Conservation (phyloP, 257 asterid species). For the Leptodermis oblonga region DNA sequence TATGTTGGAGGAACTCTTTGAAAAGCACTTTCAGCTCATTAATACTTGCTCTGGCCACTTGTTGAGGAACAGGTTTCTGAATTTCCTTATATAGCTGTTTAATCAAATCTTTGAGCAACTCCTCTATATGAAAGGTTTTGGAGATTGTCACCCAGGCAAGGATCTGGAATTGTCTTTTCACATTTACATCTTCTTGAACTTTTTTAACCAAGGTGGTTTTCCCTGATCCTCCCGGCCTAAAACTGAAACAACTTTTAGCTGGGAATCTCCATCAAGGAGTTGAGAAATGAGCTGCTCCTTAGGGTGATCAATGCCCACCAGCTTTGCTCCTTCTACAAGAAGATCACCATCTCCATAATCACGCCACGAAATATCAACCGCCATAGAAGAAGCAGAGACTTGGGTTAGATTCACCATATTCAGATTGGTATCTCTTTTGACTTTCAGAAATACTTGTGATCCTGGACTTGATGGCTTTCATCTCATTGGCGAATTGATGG, state of each 20-base stretch:
- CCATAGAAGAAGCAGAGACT: neutral
- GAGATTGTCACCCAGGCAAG: slow-evolving; percentile 8
- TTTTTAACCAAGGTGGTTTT: slow-evolving; percentile 6
- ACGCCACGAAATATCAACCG: neutral
- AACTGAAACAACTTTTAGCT: slow-evolving; percentile 8
- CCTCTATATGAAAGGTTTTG: neutral
- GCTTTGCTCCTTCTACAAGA: neutral
- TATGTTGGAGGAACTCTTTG: neutral
- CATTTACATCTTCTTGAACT: slow-evolving; percentile 2
- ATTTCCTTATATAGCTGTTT: neutral
- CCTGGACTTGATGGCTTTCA: neutral
- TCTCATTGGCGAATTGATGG: neutral
- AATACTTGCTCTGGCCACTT: neutral
- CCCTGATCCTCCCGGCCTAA: slow-evolving; percentile 8
- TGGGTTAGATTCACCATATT: neutral
- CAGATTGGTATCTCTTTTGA: neutral
- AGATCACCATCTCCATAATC: neutral
- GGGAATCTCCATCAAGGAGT: neutral
- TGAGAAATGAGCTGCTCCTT: slow-evolving; percentile 5
- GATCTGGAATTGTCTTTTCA: neutral
- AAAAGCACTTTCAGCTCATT: neutral
- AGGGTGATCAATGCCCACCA: slow-evolving; percentile 6
- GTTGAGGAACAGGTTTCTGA: slow-evolving; percentile 2
- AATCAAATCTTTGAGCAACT: neutral
- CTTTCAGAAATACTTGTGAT: slow-evolving; percentile 10